Evolutionary conservation across 2,329 filamentous ascomycete genomes (phyloP), one percentile per base, ranked within the genome.

Genomic region (Colletotrichum simmondsii): DNA sequence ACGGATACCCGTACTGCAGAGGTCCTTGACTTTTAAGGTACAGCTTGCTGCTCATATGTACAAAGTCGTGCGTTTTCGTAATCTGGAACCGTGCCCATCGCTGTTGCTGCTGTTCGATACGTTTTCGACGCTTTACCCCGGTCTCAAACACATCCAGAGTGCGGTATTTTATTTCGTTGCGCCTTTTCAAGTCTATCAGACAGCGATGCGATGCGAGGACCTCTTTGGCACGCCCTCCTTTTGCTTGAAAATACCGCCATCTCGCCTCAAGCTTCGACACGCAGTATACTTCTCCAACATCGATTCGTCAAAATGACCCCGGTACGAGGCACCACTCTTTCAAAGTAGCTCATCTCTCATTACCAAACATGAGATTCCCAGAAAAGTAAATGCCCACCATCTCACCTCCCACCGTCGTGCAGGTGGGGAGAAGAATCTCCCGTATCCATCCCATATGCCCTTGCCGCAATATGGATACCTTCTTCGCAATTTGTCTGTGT

Each of bases 311-410:
- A 42, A 42, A 5, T 42, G 37, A 42, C 37, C 37, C 37, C 37
- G 37, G 37, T 42, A 42, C 37, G 16, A 42, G 37, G 37, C 16
- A 6, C 37, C 37, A 19, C 37, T 42, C 37, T 42, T 42, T 42
- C 37, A 42, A 28, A 60, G 58, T 28, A 26, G 35, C 6, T 35
- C 32, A 59, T 60, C 35, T 28, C 58, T 24, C 22, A 10, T 26
- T 62, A 22, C 46, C 65, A 62, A 35, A 30, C 16, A 22, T 54
- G 22, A 61, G 56, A 30, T 67, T 61, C 42, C 28, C 22, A 30
- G 56, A 46, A 67, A 42, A 67, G 30, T 58, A 22, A 22, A 37
- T n/a, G 42, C 63, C 63, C 63, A 58, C 53, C 53, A 56, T 52
- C 65, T 59, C 37, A 28, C 65, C 56, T 30, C 32, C 26, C 46